Evolutionary conservation across 2,329 filamentous ascomycete species (phyloP).

Genomic region (Paradendryphiella salina): DNA sequence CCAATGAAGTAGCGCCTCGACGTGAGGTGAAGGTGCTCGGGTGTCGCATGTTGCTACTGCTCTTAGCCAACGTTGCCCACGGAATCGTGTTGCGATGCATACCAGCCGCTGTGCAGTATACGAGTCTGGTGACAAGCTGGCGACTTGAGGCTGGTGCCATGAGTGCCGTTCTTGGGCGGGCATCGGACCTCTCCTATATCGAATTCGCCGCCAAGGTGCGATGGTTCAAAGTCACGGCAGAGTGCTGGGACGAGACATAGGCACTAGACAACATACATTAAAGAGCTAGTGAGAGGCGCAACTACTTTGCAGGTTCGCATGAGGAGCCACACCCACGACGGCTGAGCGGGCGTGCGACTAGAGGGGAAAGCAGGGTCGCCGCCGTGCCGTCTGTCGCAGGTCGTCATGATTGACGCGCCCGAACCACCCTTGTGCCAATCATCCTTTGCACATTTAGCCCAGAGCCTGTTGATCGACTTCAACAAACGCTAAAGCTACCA

Average conservation of each 20-base stretch:
- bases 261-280: constrained; percentile 24
- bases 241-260: constrained; percentile 13
- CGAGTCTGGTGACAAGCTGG: constrained; percentile 52
- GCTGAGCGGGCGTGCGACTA: constrained; percentile 16
- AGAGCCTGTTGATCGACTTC: constrained; percentile 4
- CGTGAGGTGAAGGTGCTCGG: constrained; percentile 64
- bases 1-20: constrained; percentile 66
- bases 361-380: constrained; percentile 18
- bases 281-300: constrained; percentile 7
- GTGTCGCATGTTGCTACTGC: constrained; percentile 61
- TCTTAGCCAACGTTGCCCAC: constrained; percentile 14
- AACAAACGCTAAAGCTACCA: background rate
- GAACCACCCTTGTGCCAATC: constrained; percentile 33
- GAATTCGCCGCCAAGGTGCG: constrained; percentile 20
- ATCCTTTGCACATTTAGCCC: constrained; percentile 11
- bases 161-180: constrained; percentile 33
- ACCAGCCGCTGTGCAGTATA: constrained; percentile 61
- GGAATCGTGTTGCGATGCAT: constrained; percentile 18
- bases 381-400: constrained; percentile 12
- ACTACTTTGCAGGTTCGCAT: constrained; percentile 12
- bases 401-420: constrained; percentile 26
- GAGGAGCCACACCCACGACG: constrained; percentile 24
- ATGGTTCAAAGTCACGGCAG: constrained; percentile 16
- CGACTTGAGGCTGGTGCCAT: constrained; percentile 43
- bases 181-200: constrained; percentile 34